Percentiles rank a stretch among this genome's conserved stretches.
These are phyloP conservation scores for Ascochyta fabae DNA, from an alignment of 2,329 filamentous ascomycete species.

Conservation along the genomic window DNA sequence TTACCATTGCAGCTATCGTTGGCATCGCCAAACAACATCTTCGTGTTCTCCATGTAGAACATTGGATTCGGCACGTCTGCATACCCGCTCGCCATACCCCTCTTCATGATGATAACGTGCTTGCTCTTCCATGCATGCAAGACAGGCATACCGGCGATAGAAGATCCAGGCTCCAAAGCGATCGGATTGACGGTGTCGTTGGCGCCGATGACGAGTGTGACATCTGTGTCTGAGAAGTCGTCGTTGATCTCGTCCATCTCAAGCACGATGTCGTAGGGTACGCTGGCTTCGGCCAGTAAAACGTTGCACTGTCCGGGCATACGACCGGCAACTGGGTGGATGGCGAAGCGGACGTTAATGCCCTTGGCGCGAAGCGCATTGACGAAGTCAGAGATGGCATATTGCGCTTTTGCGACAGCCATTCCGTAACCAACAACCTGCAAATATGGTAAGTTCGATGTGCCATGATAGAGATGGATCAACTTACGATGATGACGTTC, in stretches of 20 bases:
- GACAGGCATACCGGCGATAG: conserved; percentile 92
- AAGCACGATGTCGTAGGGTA: conserved; percentile 89
- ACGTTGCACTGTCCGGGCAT: conserved; percentile 97
- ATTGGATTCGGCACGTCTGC: conserved; percentile 92
- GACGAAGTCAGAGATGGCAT: conserved; percentile 85
- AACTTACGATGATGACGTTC: conserved; percentile 75
- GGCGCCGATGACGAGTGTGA: conserved; percentile 87
- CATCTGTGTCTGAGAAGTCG: conserved; percentile 83
- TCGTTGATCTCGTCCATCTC: conserved; percentile 98
- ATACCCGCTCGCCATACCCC: conserved; percentile 86
- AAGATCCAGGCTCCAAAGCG: conserved; percentile 79
- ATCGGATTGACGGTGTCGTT: conserved; percentile 95
- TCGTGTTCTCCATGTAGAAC: conserved; percentile 89
- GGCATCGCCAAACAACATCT: conserved; percentile 92
- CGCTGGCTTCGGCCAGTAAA: conserved; percentile 82
- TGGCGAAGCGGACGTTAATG: conserved; percentile 84
- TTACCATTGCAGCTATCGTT: conserved; percentile 77
- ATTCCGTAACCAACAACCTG: conserved; percentile 85
- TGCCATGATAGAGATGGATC: background rate
- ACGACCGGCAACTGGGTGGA: conserved; percentile 86
- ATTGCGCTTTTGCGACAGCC: conserved; percentile 93
- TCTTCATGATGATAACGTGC: conserved; percentile 91
- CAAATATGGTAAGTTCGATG: conserved; percentile 1
- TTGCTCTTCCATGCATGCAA: conserved; percentile 94
- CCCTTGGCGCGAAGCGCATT: conserved; percentile 74